These are phyloP conservation scores for Amaranthus tricolor DNA, from an alignment of 179 eudicot species.

Conservation along the genomic window DNA sequence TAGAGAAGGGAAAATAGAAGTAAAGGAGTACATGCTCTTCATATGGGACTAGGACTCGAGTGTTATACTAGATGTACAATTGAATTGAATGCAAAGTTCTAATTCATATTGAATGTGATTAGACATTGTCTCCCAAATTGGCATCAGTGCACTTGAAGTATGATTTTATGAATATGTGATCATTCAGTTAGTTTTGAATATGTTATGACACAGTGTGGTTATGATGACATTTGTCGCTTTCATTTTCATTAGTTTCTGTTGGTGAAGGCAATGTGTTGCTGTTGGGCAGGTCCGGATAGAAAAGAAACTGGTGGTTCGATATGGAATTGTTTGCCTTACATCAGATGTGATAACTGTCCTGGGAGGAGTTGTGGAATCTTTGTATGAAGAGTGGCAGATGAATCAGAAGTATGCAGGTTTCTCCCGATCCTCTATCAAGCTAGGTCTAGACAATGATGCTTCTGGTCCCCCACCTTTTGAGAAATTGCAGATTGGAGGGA, in stretches of 20 bases:
- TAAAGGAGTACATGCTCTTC: no score
- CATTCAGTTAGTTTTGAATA: neutral
- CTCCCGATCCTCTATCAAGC: conserved; percentile 50
- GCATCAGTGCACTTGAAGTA: neutral
- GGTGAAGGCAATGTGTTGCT: neutral
- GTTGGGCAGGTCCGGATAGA: conserved; percentile 60
- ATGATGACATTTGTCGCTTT: neutral
- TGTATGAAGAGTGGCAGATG: conserved; percentile 92
- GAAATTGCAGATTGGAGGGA: conserved; percentile 59
- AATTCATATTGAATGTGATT: neutral
- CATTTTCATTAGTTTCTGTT: neutral
- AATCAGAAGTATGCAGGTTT: conserved; percentile 77
- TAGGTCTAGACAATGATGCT: conserved; percentile 39
- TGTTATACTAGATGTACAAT: neutral
- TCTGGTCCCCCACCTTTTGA: conserved; percentile 80
- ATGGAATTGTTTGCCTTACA: conserved; percentile 71
- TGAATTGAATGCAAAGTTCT: neutral
- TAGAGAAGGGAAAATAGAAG: no score
- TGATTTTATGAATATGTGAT: no score
- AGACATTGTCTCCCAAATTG: neutral
- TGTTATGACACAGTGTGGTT: neutral
- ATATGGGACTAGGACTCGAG: no score
- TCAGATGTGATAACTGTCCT: conserved; percentile 63
- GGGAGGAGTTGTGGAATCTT: conserved; percentile 75
- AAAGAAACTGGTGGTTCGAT: conserved; percentile 51